These are phyloP conservation scores for Geotrichum fermentans DNA, from an alignment of 1,139 yeast species.

Conservation along the genomic window DNA sequence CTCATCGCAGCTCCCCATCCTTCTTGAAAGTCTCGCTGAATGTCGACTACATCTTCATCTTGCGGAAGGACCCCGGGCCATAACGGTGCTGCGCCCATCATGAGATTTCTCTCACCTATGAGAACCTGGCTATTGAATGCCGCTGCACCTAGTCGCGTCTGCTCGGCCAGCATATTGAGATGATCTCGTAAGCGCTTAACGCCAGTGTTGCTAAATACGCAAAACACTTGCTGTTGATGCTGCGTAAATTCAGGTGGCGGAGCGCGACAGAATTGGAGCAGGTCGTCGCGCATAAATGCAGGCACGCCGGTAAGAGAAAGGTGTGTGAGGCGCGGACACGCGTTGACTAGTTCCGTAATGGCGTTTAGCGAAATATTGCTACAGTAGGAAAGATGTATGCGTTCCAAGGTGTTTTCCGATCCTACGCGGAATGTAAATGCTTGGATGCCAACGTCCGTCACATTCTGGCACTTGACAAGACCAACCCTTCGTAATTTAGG, in stretches of 20 bases:
- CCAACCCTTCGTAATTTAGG: slow-evolving; percentile 88
- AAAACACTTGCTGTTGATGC: slow-evolving; percentile 78
- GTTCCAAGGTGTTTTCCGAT: slow-evolving; percentile 63
- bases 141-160: no score
- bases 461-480: slow-evolving; percentile 81
- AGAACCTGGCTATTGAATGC: no score
- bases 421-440: slow-evolving; percentile 74
- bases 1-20: background rate
- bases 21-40: background rate
- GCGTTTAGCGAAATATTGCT: slow-evolving; percentile 56
- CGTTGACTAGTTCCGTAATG: slow-evolving; percentile 54
- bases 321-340: slow-evolving; percentile 85
- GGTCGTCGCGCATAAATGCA: slow-evolving; percentile 79
- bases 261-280: slow-evolving; percentile 81
- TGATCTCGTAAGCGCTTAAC: slow-evolving; percentile 67
- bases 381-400: slow-evolving; percentile 92
- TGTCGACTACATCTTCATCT: background rate
- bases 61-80: background rate
- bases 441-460: slow-evolving; percentile 79
- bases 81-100: no score
- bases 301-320: slow-evolving; percentile 87
- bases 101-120: no score
- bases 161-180: slow-evolving; percentile 38
- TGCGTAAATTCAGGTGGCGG: slow-evolving; percentile 92
- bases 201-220: slow-evolving; percentile 92